These are phyloP conservation scores for Aureobasidium sp. DNA, from an alignment of 2,329 filamentous ascomycete genomes.

Conservation along the genomic window DNA sequence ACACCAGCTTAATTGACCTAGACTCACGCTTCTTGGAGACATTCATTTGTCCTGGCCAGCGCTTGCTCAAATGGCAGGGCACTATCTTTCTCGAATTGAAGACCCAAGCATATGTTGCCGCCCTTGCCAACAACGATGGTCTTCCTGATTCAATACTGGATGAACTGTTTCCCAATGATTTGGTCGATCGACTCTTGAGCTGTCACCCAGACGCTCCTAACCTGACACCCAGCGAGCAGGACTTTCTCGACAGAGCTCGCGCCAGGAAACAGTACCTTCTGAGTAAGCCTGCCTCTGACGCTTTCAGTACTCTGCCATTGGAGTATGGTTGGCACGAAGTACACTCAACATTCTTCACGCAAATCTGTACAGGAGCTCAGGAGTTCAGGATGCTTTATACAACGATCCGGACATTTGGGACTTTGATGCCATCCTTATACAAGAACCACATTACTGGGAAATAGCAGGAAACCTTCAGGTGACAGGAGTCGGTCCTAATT, in stretches of 20 bases:
- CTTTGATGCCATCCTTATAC: no score
- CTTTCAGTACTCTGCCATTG: slow-evolving; percentile 56
- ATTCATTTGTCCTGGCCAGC: slow-evolving; percentile 66
- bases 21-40: slow-evolving; percentile 70
- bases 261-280: slow-evolving; percentile 65
- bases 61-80: slow-evolving; percentile 66
- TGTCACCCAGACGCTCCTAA: slow-evolving; percentile 59
- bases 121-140: slow-evolving; percentile 62
- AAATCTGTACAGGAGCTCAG: background rate
- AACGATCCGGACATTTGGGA: no score
- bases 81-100: slow-evolving; percentile 70
- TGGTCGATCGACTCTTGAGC: slow-evolving; percentile 59
- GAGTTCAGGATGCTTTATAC: background rate
- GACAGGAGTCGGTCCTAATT: no score
- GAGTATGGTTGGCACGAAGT: slow-evolving; percentile 69
- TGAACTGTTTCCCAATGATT: slow-evolving; percentile 64
- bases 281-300: slow-evolving; percentile 47
- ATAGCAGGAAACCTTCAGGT: no score
- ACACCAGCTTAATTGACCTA: slow-evolving; percentile 69
- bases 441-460: no score
- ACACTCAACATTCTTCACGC: background rate
- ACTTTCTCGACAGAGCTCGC: slow-evolving; percentile 63
- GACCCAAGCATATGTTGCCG: slow-evolving; percentile 72
- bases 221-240: slow-evolving; percentile 64
- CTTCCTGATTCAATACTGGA: slow-evolving; percentile 63